Conservation (phyloP, 768 basidiomycete species). For the Pholiota conissans region DNA sequence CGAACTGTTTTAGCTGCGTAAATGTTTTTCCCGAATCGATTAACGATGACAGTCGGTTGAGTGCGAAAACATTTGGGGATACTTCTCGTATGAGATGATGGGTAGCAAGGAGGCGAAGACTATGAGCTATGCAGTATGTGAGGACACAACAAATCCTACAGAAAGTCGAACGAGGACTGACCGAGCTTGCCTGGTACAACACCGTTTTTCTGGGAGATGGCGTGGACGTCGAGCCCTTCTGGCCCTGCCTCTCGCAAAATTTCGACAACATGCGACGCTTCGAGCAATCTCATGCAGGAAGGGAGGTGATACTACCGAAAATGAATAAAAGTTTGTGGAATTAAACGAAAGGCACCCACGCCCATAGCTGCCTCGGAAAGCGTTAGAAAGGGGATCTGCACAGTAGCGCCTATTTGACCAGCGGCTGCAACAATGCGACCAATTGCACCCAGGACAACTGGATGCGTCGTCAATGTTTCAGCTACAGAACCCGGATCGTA, state of each 20-base stretch:
- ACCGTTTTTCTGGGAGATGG: slow-evolving; percentile 43
- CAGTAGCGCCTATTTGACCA: slow-evolving; percentile 63
- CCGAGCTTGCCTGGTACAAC: slow-evolving; percentile 54
- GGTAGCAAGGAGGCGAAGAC: slow-evolving; percentile 74
- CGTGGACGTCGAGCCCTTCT: slow-evolving; percentile 46
- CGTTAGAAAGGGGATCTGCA: slow-evolving; percentile 69
- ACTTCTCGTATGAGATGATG: slow-evolving; percentile 75
- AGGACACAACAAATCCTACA: not conserved
- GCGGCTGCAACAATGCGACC: slow-evolving; percentile 68
- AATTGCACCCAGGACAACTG: slow-evolving; percentile 58
- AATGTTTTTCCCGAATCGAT: slow-evolving; percentile 67
- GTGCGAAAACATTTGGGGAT: slow-evolving; percentile 69
- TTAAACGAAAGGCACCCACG: slow-evolving; percentile 35
- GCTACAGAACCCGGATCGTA: slow-evolving; percentile 44
- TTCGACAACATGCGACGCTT: slow-evolving; percentile 70
- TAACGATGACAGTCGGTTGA: slow-evolving; percentile 68
- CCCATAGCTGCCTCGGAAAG: slow-evolving; percentile 73
- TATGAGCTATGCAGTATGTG: slow-evolving; percentile 51
- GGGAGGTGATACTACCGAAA: slow-evolving; percentile 68
- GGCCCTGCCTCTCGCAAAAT: slow-evolving; percentile 67
- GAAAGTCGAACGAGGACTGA: slow-evolving; percentile 19
- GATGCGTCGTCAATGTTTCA: slow-evolving; percentile 60
- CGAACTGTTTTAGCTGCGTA: slow-evolving; percentile 40
- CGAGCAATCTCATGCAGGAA: slow-evolving; percentile 70
- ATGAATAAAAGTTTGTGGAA: slow-evolving; percentile 1